A percentile compares a stretch with the other conserved stretches of the same genome.
phyloP scores from a whole-genome alignment of 225 moss, liverwort and hornwort genomes.

The Polytrichum formosum region DNA sequence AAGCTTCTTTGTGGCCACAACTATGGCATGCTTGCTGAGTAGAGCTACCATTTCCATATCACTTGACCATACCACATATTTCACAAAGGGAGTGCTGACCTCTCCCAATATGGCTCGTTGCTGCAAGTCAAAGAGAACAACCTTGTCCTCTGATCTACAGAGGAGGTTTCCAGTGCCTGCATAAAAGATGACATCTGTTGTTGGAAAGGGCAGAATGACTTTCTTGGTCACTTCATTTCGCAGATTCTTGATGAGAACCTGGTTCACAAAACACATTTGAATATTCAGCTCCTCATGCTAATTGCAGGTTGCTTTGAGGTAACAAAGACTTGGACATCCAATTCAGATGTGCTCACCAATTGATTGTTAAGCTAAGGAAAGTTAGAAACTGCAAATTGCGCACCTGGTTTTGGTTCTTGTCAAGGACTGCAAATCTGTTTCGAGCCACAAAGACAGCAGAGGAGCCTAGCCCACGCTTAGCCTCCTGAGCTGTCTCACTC shows the following conservation, averaged over 20 bases:
- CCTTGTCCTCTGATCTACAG: slow-evolving; percentile 94
- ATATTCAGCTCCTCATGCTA: background rate
- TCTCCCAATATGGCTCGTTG: slow-evolving; percentile 88
- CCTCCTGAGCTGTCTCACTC: slow-evolving; percentile 83
- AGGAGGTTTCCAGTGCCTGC: slow-evolving; percentile 93
- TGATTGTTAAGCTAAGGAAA: too few species aligned
- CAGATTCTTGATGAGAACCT: slow-evolving; percentile 90
- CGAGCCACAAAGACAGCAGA: slow-evolving; percentile 95
- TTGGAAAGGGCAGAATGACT: slow-evolving; percentile 70
- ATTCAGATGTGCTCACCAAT: too few species aligned
- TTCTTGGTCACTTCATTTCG: slow-evolving; percentile 97
- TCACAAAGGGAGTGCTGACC: slow-evolving; percentile 85
- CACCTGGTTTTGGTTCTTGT: slow-evolving; percentile 93
- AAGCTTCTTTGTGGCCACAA: slow-evolving; percentile 91
- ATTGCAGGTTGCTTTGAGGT: too few species aligned
- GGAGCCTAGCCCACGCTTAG: slow-evolving; percentile 84
- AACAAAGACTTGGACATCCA: too few species aligned
- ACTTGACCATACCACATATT: slow-evolving; percentile 94
- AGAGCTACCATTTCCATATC: slow-evolving; percentile 96
- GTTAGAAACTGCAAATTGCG: background rate
- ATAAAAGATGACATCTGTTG: slow-evolving; percentile 85
- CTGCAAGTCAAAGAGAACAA: slow-evolving; percentile 93
- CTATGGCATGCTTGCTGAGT: slow-evolving; percentile 92
- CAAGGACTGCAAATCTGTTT: slow-evolving; percentile 88
- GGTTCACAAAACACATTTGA: slow-evolving; percentile 14